Conservation (phyloP, 2,329 filamentous ascomycete genomes). For the Pseudovirgaria hyperparasitica region DNA sequence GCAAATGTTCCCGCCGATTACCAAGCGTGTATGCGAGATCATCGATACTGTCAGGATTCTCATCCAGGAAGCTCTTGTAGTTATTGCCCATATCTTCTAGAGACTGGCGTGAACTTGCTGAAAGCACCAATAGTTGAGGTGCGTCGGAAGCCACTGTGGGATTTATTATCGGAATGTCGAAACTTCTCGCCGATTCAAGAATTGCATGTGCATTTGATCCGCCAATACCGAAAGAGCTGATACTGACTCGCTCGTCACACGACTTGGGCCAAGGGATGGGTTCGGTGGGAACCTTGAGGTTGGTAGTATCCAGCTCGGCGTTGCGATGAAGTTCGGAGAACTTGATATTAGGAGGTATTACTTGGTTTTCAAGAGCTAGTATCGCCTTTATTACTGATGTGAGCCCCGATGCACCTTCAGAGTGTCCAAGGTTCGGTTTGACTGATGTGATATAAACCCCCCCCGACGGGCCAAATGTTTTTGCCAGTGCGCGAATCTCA, state of each 20-base stretch:
- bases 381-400: constrained; percentile 31
- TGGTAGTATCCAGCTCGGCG: too few species aligned
- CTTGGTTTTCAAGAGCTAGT: constrained; percentile 26
- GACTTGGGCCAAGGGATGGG: constrained; percentile 1
- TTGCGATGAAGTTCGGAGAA: too few species aligned
- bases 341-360: constrained; percentile 29
- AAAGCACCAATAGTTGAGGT: too few species aligned
- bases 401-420: constrained; percentile 32
- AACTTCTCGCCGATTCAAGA: too few species aligned
- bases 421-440: constrained; percentile 26
- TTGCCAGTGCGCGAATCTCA: constrained; percentile 4
- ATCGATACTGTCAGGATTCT: constrained; percentile 1
- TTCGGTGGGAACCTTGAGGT: constrained; percentile 3
- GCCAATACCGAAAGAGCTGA: constrained; percentile 5
- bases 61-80: not conserved
- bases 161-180: too few species aligned
- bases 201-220: constrained; percentile 5
- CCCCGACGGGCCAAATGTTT: not conserved
- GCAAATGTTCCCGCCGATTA: constrained; percentile 6
- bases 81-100: too few species aligned
- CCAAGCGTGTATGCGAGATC: constrained; percentile 11
- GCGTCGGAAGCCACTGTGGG: too few species aligned
- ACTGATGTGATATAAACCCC: constrained; percentile 9
- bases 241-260: constrained; percentile 1
- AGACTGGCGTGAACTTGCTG: too few species aligned